Conservation (phyloP, 306 rosid species). For the Glycyrrhiza uralensis region DNA sequence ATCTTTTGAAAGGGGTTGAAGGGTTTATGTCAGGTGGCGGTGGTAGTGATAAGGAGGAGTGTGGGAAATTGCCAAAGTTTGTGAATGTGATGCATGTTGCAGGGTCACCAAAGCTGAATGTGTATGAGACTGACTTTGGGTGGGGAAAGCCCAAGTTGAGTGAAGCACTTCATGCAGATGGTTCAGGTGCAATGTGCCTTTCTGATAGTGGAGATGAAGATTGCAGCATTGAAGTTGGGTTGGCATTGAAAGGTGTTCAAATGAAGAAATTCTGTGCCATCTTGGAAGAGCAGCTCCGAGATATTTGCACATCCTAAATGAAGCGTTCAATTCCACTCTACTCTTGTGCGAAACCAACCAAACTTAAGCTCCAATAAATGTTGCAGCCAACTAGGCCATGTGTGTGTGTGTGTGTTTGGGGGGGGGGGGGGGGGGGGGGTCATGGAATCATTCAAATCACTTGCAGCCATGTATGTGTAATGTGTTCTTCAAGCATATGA, state of each 20-base stretch:
- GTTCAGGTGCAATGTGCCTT: not conserved
- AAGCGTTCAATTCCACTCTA: no score
- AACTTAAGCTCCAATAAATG: no score
- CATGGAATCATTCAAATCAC: no score
- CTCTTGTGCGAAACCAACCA: no score
- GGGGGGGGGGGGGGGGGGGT: no score
- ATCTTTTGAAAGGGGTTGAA: not conserved
- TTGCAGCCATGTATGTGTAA: no score
- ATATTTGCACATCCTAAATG: no score
- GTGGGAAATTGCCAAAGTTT: not conserved
- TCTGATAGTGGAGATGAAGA: constrained; percentile 11
- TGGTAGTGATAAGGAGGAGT: no score
- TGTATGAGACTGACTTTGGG: constrained; percentile 24
- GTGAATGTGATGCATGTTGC: not conserved
- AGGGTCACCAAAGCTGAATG: constrained; percentile 7
- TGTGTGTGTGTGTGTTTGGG: no score
- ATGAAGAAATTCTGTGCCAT: not conserved
- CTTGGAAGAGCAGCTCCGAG: not conserved
- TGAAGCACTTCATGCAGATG: not conserved
- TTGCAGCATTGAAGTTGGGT: constrained; percentile 16
- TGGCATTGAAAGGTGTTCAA: not conserved
- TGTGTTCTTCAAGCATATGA: no score
- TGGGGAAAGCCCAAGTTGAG: constrained; percentile 19
- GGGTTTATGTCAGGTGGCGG: no score
- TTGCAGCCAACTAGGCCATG: no score